Base-by-base conservation (phyloP, 768 basidiomycete species). In the Phanerochaete carnosa region DNA sequence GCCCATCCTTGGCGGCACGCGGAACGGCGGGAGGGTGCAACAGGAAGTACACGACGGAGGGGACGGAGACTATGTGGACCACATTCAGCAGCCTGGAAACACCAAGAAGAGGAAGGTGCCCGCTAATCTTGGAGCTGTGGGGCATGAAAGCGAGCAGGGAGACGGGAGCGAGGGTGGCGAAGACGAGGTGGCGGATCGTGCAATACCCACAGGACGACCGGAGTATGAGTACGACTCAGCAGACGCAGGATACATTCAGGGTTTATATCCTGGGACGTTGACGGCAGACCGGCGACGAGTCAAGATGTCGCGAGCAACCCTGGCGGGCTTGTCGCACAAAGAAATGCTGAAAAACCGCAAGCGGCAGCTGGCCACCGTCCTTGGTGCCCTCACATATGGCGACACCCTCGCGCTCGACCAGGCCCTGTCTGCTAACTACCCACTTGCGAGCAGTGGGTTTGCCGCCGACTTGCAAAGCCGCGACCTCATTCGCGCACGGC, bases 41-140 rank as follows among this genome's bases (percentile, higher is more conserved):
- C 59, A 58, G 54, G 63, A 81, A 57, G 83, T 82, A 39, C 83
- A 86, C 49, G 82, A 81, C 63, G 76, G 79, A 30, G 81, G 75
- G 11, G 85, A 84, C 63, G 84, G 79, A 23, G 89, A 89, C 68
- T 86, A 86, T 64, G 68, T 80, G 16, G 88, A 91, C 70, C 87
- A 89, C 66, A 73, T 87, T 30, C 86, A 83, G 62, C 90, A 91
- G 64, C 90, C 86, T 2, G 88, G 87, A 8, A 94, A 94, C 67
- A 89, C 90, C 51, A 94, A 94, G 83, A 94, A 94, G 76, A 80
- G 92, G 51, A 94, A 94, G 71, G 91, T 94, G 2, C 92, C 92
- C 0, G 82, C 84, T 37, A 87, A 90, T 70, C 69, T 76, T 57
- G 71, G 77, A 16, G 74, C 76, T 54, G 70, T 74, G 39, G 72